Conservation (phyloP, 495 filamentous ascomycete genomes). For the Pseudevernia furfuracea region DNA sequence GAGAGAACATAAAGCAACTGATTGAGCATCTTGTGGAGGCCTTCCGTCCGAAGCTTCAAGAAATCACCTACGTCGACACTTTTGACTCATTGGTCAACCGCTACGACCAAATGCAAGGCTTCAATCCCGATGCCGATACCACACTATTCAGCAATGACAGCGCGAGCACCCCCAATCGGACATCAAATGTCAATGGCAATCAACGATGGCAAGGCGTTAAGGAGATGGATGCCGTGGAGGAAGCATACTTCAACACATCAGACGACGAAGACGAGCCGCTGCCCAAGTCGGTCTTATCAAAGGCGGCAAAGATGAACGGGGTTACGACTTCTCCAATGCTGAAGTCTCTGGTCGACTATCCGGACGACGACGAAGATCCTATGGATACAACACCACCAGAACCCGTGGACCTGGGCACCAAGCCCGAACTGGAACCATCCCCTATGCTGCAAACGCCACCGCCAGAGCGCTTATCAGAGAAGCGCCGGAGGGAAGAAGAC, state of each 20-base stretch:
- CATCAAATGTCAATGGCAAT: slow-evolving; percentile 51
- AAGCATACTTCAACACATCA: slow-evolving; percentile 88
- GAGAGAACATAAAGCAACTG: slow-evolving; percentile 73
- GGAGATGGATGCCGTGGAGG: slow-evolving; percentile 81
- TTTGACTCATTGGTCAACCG: slow-evolving; percentile 67
- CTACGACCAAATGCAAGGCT: slow-evolving; percentile 77
- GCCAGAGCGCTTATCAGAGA: slow-evolving; percentile 78
- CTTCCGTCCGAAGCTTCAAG: slow-evolving; percentile 71
- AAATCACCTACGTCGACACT: slow-evolving; percentile 78
- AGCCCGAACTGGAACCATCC: slow-evolving; percentile 30
- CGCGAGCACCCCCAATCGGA: slow-evolving; percentile 42
- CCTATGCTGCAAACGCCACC: slow-evolving; percentile 43
- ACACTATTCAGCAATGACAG: slow-evolving; percentile 45
- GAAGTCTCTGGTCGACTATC: slow-evolving; percentile 84
- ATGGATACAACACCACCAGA: slow-evolving; percentile 39
- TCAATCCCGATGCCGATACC: slow-evolving; percentile 51
- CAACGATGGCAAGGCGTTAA: slow-evolving; percentile 63
- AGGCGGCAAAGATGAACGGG: slow-evolving; percentile 26
- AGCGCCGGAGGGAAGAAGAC: slow-evolving; percentile 79
- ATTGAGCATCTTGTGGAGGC: slow-evolving; percentile 82
- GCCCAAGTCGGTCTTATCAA: slow-evolving; percentile 29
- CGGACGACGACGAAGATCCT: slow-evolving; percentile 60
- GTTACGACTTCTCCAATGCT: slow-evolving; percentile 33
- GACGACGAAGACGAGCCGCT: slow-evolving; percentile 71
- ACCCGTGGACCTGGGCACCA: slow-evolving; percentile 21